Base-by-base conservation (phyloP, 73 alveolate genomes). In the Effrenium voratum region DNA sequence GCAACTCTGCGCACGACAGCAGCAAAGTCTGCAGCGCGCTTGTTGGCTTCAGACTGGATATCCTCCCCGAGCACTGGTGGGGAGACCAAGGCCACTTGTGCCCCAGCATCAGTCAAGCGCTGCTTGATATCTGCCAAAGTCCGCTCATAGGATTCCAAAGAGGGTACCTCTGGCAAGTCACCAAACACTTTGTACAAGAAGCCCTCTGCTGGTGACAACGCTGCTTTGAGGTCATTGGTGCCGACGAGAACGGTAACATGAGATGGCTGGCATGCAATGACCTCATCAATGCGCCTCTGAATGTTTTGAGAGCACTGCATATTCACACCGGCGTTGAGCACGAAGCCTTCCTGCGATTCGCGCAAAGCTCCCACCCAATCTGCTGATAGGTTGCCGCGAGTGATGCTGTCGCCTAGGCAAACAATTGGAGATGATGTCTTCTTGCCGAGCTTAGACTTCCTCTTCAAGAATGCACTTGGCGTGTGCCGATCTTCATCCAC, bases 201-300 rank as follows among this genome's bases (percentile, higher is more conserved):
- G 55, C 98, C 98, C 63, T 91, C 98, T 36, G 73, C 66, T 10
- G 98, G 98, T 30, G 98, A 91, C 24, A 91, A 59, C 0, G 91
- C 91, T 28, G 98, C 98, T 34, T 91, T 91, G 40, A 91, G 46
- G 98, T 91, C 98, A 26, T 91, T 91, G 60, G 98, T 91, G 63
- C 98, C 98, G 60, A 91, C 98, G 79, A 91, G 98, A 66, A 91
- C 98, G n/a, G 98, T 91, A 38, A 91, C 98, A 43, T 91, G 98
- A 19, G 98, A 91, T 41, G 98, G 98, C 81, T 91, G n/a, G 91
- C 98, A 91, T 10, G 87, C 77, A 72, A 91, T 75, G 82, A 91
- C 98, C 75, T 91, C 98, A n/a, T 79, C 98, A 22, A 91, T 50
- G 26, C 98, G 91, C 47, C 49, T 19, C 60, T 91, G 90, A 47